Base-by-base conservation (phyloP, 768 basidiomycete genomes). In the Stropharia rugosoannulata region DNA sequence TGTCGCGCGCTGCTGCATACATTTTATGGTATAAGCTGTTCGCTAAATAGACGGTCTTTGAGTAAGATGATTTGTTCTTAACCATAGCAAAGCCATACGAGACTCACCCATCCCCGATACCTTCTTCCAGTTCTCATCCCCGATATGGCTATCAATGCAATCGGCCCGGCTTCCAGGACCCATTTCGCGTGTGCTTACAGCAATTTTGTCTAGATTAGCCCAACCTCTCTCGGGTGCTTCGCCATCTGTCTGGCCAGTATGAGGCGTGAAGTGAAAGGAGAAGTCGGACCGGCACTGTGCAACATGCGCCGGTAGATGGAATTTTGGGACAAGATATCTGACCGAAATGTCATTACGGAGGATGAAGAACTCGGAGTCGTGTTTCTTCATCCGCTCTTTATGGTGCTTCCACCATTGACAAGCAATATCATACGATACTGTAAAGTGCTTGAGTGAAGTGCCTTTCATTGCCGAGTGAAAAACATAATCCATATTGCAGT, bases 211-310 rank as follows among this genome's bases (percentile, higher is more conserved):
- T 1, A 63, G 50, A 4, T 49, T 50, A 0, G 62, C 48, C 75
- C 74, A 76, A 0, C 65, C 64, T 0, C 69, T 58, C 56, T 76
- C 75, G 0, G 62, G 60, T 7, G 61, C 67, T 53, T 76, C 73
- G 0, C 74, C 74, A 51, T 73, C 68, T 0, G 68, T 69, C 12
- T 60, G 59, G 1, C 68, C 73, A 52, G 60, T 64, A 9, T 62
- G 58, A 2, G 32, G 42, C 4, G 56, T 60, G 36, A 54, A 59
- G 32, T 68, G 68, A 51, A 71, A 64, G 0, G 63, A 65, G 25
- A 62, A 70, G 0, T 43, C 9, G 1, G 44, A 40, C 6, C 54
- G 62, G 49, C 70, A 70, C 2, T 37, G 29, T 15, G 39, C 39
- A n/a, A 62, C 51, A 48, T 72, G 69, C 1, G 62, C 66, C 0